A percentile compares a stretch with the other conserved stretches of the same genome.
Evolutionary conservation across 108 stramenopile genomes (phyloP).

Genomic region (Cyclotella kingstonii): DNA sequence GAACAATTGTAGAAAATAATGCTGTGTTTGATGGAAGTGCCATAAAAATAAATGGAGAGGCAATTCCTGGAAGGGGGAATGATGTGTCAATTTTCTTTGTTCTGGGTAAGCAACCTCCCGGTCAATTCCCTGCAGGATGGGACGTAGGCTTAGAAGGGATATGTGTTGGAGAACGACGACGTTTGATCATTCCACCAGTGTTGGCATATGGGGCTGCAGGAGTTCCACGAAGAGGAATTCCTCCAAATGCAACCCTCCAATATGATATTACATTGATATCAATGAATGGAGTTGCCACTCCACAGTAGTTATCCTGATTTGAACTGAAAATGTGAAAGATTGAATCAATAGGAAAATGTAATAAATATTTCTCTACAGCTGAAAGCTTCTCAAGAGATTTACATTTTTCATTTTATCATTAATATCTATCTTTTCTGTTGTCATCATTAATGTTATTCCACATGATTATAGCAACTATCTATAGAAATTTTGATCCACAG

Average conservation of each 20-base stretch:
- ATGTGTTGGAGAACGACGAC: slow-evolving; percentile 74
- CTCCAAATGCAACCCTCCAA: slow-evolving; percentile 79
- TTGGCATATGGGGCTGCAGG: slow-evolving; percentile 75
- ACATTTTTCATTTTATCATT: too few relatives aligned
- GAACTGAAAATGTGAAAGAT: neutral
- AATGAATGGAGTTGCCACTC: slow-evolving; percentile 79
- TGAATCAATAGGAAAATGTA: neutral
- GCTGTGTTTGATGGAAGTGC: slow-evolving; percentile 79
- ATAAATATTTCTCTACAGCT: neutral
- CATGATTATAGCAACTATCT: too few relatives aligned
- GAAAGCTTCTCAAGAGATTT: neutral
- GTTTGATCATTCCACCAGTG: slow-evolving; percentile 76
- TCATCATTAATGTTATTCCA: too few relatives aligned
- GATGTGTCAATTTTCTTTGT: slow-evolving; percentile 83
- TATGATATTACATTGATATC: slow-evolving; percentile 83
- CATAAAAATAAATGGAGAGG: slow-evolving; percentile 71
- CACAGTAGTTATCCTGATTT: slow-evolving; percentile 45
- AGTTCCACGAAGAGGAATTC: slow-evolving; percentile 74
- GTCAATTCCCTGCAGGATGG: slow-evolving; percentile 88
- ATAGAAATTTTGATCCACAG: too few relatives aligned
- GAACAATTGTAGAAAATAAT: slow-evolving; percentile 69
- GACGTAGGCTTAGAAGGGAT: slow-evolving; percentile 74
- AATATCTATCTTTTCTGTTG: too few relatives aligned
- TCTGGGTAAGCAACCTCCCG: slow-evolving; percentile 85
- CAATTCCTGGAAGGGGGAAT: slow-evolving; percentile 79